These are phyloP conservation scores for Ophiorrhiza pumila DNA, from an alignment of 257 asterid genomes.

Conservation along the genomic window DNA sequence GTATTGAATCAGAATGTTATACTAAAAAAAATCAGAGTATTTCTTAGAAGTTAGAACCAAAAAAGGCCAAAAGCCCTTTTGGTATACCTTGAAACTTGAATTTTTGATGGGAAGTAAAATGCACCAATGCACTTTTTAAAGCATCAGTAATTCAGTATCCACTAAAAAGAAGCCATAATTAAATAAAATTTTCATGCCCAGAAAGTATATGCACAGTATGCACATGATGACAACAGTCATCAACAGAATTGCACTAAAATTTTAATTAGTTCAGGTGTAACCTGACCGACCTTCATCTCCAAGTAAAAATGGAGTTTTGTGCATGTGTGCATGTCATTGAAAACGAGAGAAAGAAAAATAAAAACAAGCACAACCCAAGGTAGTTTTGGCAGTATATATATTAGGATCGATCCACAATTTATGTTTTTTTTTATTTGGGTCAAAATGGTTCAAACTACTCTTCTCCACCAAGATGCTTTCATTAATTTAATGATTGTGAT, in stretches of 20 bases:
- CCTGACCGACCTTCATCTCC: conserved; percentile 2
- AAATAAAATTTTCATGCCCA: background rate
- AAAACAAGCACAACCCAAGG: background rate
- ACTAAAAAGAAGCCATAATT: background rate
- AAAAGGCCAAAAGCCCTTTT: background rate
- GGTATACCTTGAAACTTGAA: background rate
- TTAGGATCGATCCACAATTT: no score
- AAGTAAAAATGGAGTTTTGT: conserved; percentile 1
- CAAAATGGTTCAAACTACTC: no score
- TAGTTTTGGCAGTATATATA: no score
- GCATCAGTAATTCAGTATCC: background rate
- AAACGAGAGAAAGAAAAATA: background rate
- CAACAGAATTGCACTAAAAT: background rate
- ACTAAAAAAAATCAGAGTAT: no score
- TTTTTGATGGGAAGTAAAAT: background rate
- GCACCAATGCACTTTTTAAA: background rate
- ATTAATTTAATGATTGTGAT: no score
- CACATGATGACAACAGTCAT: background rate
- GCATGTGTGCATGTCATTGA: background rate
- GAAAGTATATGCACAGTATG: background rate
- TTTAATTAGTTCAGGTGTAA: background rate
- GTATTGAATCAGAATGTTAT: no score
- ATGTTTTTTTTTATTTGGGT: no score
- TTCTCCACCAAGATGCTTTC: no score
- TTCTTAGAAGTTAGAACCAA: no score